A percentile compares a stretch with the other conserved stretches of the same genome.
Evolutionary conservation across 345 rosid species (phyloP).

Genomic region (Carallia pectinifolia): DNA sequence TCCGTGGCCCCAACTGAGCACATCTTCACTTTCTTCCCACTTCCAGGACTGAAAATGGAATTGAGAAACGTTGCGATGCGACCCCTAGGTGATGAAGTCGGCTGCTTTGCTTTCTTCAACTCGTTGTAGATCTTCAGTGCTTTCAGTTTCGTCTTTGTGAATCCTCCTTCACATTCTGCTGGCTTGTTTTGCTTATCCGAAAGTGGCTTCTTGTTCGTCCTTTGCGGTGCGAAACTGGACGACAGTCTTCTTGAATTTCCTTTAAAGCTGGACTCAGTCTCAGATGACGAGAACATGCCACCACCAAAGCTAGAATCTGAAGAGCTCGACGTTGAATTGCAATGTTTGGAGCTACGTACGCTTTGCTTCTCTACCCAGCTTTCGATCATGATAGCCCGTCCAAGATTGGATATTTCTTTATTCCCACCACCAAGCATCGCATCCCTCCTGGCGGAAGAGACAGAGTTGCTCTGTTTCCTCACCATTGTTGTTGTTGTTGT

Average conservation of each 20-base stretch:
- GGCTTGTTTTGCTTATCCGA: constrained; percentile 18
- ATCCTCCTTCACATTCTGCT: constrained; percentile 35
- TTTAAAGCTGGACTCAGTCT: constrained; percentile 40
- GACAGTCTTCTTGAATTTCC: constrained; percentile 27
- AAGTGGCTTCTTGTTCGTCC: background rate
- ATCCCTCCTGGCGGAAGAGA: constrained; percentile 8
- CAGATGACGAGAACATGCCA: constrained; percentile 48
- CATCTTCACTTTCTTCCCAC: constrained; percentile 67
- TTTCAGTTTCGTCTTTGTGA: constrained; percentile 50
- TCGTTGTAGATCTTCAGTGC: constrained; percentile 55
- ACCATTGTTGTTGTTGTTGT: constrained; percentile 1
- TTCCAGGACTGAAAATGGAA: constrained; percentile 65
- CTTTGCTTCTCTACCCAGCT: constrained; percentile 50
- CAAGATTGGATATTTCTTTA: constrained; percentile 23
- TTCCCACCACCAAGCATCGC: constrained; percentile 6
- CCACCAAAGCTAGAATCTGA: constrained; percentile 52
- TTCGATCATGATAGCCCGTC: constrained; percentile 51
- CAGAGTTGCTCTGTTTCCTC: constrained; percentile 42
- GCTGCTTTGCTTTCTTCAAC: constrained; percentile 72
- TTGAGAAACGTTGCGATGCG: constrained; percentile 65
- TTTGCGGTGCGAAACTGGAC: constrained; percentile 4
- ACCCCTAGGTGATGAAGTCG: constrained; percentile 75
- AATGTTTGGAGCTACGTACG: constrained; percentile 12
- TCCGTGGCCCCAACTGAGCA: constrained; percentile 61
- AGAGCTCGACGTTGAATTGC: constrained; percentile 43